Evolutionary conservation across 2,329 filamentous ascomycete genomes (phyloP), one percentile per base, ranked within the genome.

Genomic region (Colletotrichum eleusines): DNA sequence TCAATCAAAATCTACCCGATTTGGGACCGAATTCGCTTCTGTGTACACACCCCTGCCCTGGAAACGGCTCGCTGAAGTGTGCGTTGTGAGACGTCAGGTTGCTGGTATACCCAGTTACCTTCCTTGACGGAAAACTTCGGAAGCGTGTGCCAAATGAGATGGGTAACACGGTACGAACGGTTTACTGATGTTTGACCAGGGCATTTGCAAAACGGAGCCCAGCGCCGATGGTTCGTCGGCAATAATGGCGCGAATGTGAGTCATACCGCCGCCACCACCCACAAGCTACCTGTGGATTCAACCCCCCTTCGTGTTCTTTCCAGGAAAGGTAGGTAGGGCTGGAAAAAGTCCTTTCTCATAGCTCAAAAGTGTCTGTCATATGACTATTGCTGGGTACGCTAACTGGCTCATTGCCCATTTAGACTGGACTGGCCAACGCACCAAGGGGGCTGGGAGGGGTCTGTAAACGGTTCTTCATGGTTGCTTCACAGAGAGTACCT

Each of bases 151-250:
- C 20, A 16, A 20, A 31, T n/a, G n/a, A 50, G 48, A 23, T 12
- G 11, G 33, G 48, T 18, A 35, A 20, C 18, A 20, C 5, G 11
- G n/a, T 40, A 33, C 31, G 18, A 35, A 35, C 31, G 31, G 51
- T 23, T 54, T 38, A 7, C 31, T 35, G 28, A 33, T 26, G 23
- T 61, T 28, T 33, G 31, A 12, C 48, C 23, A n/a, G 33, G 35
- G 18, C 7, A 28, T 12, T 51, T 55, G 20, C 33, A 20, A 31
- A 51, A 53, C 23, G 46, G 35, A 23, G 46, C 18, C 42, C n/a
- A 55, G 33, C 53, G 53, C 67, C 63, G 67, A 69, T 48, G 53
- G 54, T 31, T 68, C 20, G 42, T 70, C 67, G 67, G 67, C 67
- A 63, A 70, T 70, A 66, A 66, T 35, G 55, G 35, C 18, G 44